Percentiles rank a stretch among this genome's conserved stretches.
Evolutionary conservation across 1,284 basidiomycete genomes (phyloP).

Genomic region (Microbotryum scabiosae): DNA sequence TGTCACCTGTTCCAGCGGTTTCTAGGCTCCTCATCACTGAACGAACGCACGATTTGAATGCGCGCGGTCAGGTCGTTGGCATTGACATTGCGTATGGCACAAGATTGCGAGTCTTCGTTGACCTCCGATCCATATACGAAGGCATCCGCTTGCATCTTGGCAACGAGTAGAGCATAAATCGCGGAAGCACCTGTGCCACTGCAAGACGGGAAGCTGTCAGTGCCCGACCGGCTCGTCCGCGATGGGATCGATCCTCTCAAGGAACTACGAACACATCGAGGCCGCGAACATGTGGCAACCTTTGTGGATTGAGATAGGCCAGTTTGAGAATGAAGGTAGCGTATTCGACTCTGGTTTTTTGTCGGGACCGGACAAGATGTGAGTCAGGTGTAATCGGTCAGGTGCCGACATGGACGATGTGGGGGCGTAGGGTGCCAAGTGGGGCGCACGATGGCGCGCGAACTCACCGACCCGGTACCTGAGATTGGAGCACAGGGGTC

Average conservation of each 20-base stretch:
- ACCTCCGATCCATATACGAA: conserved; percentile 47
- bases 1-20: no score
- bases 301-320: not conserved
- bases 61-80: conserved; percentile 50
- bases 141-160: conserved; percentile 45
- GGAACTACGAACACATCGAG: conserved; percentile 45
- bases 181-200: conserved; percentile 86
- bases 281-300: conserved; percentile 32
- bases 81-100: conserved; percentile 51
- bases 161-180: conserved; percentile 76
- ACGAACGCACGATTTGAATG: conserved; percentile 43
- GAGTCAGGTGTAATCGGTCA: not conserved
- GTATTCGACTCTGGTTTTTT: conserved; percentile 59
- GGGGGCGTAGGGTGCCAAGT: no score
- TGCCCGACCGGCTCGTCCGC: conserved; percentile 33
- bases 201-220: conserved; percentile 35
- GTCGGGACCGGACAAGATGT: no score
- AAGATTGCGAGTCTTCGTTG: conserved; percentile 52
- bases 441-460: not conserved
- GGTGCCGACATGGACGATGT: not conserved
- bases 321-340: conserved; percentile 24
- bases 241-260: not conserved
- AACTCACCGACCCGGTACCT: conserved; percentile 31
- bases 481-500: not conserved
- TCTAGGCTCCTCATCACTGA: conserved; percentile 15